Conservation (phyloP, 192 early-diverging fungal species). For the Mortierella claussenii region DNA sequence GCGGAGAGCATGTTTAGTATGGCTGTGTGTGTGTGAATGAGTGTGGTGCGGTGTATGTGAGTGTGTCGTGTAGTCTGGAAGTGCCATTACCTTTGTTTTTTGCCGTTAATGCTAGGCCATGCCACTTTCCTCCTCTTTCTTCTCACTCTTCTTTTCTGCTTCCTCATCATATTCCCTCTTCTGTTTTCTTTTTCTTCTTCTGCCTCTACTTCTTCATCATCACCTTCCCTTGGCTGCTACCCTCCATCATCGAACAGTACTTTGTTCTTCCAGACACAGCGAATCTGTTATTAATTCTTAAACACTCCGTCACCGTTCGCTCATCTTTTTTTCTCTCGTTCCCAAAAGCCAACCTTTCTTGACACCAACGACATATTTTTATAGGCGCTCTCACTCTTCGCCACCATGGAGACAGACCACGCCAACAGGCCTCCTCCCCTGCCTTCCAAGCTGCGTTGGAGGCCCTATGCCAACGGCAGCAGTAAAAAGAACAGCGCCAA, state of each 20-base stretch:
- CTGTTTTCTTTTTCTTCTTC: neutral
- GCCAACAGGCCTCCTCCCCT: constrained; percentile 16
- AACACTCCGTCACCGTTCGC: neutral
- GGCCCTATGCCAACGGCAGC: constrained; percentile 47
- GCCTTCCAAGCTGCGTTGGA: constrained; percentile 42
- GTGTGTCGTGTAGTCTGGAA: no score
- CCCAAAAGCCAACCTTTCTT: neutral
- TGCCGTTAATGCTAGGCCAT: neutral
- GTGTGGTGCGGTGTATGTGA: no score
- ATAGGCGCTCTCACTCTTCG: neutral
- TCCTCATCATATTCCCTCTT: neutral
- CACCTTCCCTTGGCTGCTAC: neutral
- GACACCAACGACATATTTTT: neutral
- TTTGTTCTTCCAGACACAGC: neutral
- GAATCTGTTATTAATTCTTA: neutral
- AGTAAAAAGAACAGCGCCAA: constrained; percentile 36
- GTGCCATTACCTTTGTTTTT: neutral
- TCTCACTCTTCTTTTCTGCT: neutral
- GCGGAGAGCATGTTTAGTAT: no score
- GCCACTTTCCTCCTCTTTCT: neutral
- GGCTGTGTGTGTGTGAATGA: neutral
- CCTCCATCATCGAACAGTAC: neutral
- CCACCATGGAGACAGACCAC: constrained; percentile 34
- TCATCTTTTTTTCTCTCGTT: neutral
- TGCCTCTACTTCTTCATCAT: neutral